phyloP scores from a whole-genome alignment of 176 grass and related monocot species.

The Rhynchospora tenuis region DNA sequence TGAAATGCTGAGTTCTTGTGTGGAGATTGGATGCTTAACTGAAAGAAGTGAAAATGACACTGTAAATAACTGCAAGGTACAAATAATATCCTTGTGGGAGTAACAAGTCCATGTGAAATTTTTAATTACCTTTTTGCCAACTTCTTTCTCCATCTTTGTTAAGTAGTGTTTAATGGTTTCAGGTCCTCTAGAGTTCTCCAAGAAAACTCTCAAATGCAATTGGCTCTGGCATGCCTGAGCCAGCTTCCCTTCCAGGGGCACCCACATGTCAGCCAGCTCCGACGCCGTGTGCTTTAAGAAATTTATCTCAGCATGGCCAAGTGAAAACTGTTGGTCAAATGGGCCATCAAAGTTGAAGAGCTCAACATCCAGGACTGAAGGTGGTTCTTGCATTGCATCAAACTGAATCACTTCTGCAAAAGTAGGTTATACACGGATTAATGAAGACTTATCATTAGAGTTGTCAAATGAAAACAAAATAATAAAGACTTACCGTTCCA shows the following conservation, averaged over 20 bases:
- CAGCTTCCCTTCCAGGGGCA: conserved; percentile 68
- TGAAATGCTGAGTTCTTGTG: conserved; percentile 79
- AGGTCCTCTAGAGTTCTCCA: conserved; percentile 65
- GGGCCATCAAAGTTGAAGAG: conserved; percentile 84
- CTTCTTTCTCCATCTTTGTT: conserved; percentile 85
- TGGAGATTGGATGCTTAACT: conserved; percentile 62
- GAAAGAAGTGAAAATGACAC: background rate
- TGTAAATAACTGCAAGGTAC: background rate
- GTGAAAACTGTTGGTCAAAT: conserved; percentile 53
- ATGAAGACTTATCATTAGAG: background rate
- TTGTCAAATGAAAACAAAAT: background rate
- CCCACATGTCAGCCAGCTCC: conserved; percentile 74
- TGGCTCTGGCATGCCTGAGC: conserved; percentile 51
- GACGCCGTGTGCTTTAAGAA: conserved; percentile 57
- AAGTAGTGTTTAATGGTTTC: conserved; percentile 69
- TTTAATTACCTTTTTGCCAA: conserved; percentile 77
- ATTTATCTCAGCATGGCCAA: conserved; percentile 85
- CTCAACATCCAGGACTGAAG: conserved; percentile 62
- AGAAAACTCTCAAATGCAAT: conserved; percentile 80
- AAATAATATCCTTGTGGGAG: background rate
- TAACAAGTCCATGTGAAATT: background rate
- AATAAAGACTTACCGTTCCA: conserved; percentile 73
- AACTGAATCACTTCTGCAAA: conserved; percentile 81
- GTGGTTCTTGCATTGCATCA: conserved; percentile 82
- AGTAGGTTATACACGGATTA: conserved; percentile 1